Evolutionary conservation across 2,329 filamentous ascomycete genomes (phyloP).

Genomic region (Rhexocercosporidium sp.): DNA sequence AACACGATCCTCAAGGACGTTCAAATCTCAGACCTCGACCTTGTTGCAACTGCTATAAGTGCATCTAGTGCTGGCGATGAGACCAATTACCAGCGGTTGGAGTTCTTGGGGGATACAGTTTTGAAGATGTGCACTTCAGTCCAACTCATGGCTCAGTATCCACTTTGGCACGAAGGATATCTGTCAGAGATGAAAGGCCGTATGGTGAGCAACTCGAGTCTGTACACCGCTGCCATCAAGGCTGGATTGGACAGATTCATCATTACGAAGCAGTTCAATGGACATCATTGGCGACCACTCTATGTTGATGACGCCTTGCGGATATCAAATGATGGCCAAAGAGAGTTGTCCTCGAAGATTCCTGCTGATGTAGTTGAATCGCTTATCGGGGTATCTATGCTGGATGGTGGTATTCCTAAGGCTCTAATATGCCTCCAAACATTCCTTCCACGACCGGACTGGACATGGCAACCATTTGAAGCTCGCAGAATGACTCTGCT

Average conservation of each 20-base stretch:
- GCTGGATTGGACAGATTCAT: slow-evolving; percentile 76
- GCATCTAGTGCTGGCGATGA: slow-evolving; percentile 63
- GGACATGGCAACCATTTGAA: slow-evolving; percentile 50
- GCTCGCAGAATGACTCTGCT: slow-evolving; percentile 51
- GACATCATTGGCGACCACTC: slow-evolving; percentile 72
- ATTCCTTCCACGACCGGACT: slow-evolving; percentile 66
- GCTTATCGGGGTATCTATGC: slow-evolving; percentile 76
- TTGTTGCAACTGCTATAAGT: slow-evolving; percentile 73
- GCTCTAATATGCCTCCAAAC: slow-evolving; percentile 67
- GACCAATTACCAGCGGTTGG: slow-evolving; percentile 80
- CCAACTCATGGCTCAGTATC: slow-evolving; percentile 64
- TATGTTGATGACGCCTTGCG: slow-evolving; percentile 55
- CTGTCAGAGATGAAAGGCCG: slow-evolving; percentile 71
- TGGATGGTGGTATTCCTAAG: slow-evolving; percentile 69
- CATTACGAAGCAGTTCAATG: slow-evolving; percentile 69
- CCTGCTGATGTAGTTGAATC: slow-evolving; percentile 90
- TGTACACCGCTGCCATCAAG: slow-evolving; percentile 67
- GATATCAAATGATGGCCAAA: slow-evolving; percentile 27
- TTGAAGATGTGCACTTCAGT: slow-evolving; percentile 76
- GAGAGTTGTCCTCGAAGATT: slow-evolving; percentile 71
- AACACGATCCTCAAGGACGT: slow-evolving; percentile 58
- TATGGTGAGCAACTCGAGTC: slow-evolving; percentile 76
- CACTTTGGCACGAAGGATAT: slow-evolving; percentile 76
- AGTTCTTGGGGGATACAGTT: slow-evolving; percentile 85
- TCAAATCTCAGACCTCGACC: slow-evolving; percentile 55